These are phyloP conservation scores for Salicornia ramosissima DNA, from an alignment of 148 eudicot genomes.

Conservation along the genomic window DNA sequence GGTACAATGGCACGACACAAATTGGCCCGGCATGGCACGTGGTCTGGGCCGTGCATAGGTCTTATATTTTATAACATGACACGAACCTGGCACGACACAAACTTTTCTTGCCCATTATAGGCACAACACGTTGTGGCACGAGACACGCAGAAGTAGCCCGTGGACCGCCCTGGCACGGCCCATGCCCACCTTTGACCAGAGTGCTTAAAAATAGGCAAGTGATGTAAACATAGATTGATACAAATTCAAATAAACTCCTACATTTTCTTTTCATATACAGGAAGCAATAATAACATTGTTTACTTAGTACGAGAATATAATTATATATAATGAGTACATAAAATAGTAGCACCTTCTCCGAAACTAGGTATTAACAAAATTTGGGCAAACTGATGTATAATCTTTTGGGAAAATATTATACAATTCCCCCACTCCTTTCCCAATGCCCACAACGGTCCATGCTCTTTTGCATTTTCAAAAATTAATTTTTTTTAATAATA, in stretches of 20 bases:
- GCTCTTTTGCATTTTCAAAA: constrained; percentile 24
- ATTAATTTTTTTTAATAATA: not conserved
- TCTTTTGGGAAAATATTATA: not conserved
- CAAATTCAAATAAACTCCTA: constrained; percentile 13
- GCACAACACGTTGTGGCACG: no score
- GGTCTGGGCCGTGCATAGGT: no score
- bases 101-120: no score
- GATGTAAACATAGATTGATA: not conserved
- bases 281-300: not conserved
- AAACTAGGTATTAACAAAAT: constrained; percentile 15
- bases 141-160: no score
- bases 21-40: no score
- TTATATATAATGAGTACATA: constrained; percentile 8
- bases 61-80: no score
- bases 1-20: no score
- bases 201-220: not conserved
- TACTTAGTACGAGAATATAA: constrained; percentile 9
- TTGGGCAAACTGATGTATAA: constrained; percentile 10
- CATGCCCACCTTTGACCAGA: not conserved
- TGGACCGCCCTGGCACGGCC: no score
- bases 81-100: no score
- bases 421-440: not conserved
- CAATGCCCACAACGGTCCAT: constrained; percentile 33
- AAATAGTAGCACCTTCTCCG: constrained; percentile 2
- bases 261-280: constrained; percentile 21